Evolutionary conservation across 306 rosid species (phyloP).

Genomic region (Neltuma alba): DNA sequence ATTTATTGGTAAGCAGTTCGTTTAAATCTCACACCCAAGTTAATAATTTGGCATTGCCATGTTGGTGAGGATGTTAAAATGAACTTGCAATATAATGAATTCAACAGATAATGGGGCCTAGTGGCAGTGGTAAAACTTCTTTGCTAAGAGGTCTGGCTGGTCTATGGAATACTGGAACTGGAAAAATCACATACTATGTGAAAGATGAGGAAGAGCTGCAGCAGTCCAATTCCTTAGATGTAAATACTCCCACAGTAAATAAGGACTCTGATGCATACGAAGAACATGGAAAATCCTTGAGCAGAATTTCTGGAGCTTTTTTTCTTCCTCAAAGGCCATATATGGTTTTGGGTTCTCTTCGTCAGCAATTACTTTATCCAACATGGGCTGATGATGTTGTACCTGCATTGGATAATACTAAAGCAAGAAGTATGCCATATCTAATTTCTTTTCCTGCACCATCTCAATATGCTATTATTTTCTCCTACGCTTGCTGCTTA

Average conservation of each 20-base stretch:
- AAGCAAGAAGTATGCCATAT: conserved; percentile 51
- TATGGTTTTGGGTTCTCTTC: conserved; percentile 96
- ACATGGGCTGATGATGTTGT: conserved; percentile 70
- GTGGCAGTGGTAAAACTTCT: conserved; percentile 94
- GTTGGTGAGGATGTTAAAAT: conserved; percentile 16
- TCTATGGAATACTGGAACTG: conserved; percentile 87
- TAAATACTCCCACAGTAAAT: conserved; percentile 33
- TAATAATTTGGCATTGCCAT: background rate
- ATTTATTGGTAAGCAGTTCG: conserved; percentile 67
- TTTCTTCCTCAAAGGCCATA: conserved; percentile 98
- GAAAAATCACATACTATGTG: conserved; percentile 68
- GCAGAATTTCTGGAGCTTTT: conserved; percentile 64
- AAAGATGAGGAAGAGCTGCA: conserved; percentile 49
- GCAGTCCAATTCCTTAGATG: conserved; percentile 46
- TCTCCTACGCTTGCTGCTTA: background rate
- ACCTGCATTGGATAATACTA: conserved; percentile 42
- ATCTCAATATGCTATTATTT: background rate
- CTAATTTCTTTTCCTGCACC: conserved; percentile 22
- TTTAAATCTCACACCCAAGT: background rate
- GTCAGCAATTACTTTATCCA: conserved; percentile 93
- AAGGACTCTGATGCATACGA: conserved; percentile 29
- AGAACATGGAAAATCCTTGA: conserved; percentile 43
- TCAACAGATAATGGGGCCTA: conserved; percentile 85
- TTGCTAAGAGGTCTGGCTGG: conserved; percentile 94
- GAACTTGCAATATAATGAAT: conserved; percentile 24